Conservation (phyloP, 1,284 basidiomycete genomes). For the Flammula alnicola region DNA sequence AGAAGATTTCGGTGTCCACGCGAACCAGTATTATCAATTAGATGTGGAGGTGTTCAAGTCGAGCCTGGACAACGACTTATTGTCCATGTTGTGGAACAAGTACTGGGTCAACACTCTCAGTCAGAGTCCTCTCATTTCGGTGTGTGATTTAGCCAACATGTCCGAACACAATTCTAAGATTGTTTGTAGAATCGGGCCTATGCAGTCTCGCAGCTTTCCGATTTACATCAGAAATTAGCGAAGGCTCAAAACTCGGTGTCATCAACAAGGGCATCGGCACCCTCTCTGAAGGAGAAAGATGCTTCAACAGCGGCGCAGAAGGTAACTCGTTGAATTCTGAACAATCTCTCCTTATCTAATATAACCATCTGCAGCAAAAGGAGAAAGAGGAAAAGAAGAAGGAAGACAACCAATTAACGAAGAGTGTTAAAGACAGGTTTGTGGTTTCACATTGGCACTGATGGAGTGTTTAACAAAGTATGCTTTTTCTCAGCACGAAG, state of each 20-base stretch:
- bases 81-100: conserved; percentile 97
- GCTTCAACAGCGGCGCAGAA: conserved; percentile 19
- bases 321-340: conserved; percentile 30
- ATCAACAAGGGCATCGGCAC: conserved; percentile 59
- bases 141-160: too few relatives aligned
- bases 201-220: conserved; percentile 85
- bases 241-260: conserved; percentile 62
- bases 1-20: conserved; percentile 97
- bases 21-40: conserved; percentile 94
- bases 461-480: conserved; percentile 3
- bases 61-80: conserved; percentile 81
- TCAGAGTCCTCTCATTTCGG: conserved; percentile 89
- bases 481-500: conserved; percentile 63
- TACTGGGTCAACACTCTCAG: conserved; percentile 98
- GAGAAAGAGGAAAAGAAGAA: conserved; percentile 78
- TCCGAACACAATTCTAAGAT: not conserved
- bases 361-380: conserved; percentile 37
- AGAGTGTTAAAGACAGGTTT: conserved; percentile 85
- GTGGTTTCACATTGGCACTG: conserved; percentile 24
- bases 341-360: conserved; percentile 4
- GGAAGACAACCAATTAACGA: conserved; percentile 77
- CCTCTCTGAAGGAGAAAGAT: conserved; percentile 55
- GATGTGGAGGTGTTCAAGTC: conserved; percentile 97
- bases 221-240: conserved; percentile 86
- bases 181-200: conserved; percentile 85